phyloP scores from a whole-genome alignment of 306 rosid species.

The Quercus agrifolia region DNA sequence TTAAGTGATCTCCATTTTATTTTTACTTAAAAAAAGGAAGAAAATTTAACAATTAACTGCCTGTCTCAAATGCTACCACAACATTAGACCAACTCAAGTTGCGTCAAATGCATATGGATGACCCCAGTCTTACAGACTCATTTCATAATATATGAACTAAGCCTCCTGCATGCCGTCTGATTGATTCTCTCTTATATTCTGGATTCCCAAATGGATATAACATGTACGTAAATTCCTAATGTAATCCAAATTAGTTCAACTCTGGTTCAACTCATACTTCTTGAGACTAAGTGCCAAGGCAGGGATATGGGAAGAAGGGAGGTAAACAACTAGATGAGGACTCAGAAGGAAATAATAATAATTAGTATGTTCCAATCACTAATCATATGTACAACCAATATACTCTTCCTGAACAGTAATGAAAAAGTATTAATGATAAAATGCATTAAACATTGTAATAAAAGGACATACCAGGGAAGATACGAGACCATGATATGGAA shows the following conservation, averaged over 20 bases:
- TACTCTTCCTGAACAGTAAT: neutral
- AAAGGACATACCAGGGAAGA: constrained; percentile 73
- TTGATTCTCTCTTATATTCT: neutral
- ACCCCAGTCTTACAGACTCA: neutral
- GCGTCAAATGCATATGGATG: neutral
- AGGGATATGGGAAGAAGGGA: neutral
- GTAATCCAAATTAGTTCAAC: neutral
- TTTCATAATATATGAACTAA: neutral
- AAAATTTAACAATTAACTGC: neutral
- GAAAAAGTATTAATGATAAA: neutral
- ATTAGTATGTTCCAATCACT: neutral
- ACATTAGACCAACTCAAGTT: neutral
- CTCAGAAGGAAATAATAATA: neutral
- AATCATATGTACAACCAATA: neutral
- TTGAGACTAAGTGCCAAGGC: too few relatives aligned
- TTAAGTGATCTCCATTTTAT: neutral
- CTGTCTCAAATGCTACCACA: neutral
- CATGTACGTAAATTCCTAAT: neutral
- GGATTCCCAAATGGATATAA: neutral
- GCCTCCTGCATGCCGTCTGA: too few relatives aligned
- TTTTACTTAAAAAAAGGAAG: neutral
- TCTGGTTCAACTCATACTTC: neutral
- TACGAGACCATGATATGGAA: constrained; percentile 95
- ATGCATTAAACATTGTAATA: neutral
- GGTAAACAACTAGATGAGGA: neutral